A percentile compares a stretch with the other conserved stretches of the same genome.
Conservation (phyloP, 2,329 filamentous ascomycete species). For the Metarhizium rileyi region DNA sequence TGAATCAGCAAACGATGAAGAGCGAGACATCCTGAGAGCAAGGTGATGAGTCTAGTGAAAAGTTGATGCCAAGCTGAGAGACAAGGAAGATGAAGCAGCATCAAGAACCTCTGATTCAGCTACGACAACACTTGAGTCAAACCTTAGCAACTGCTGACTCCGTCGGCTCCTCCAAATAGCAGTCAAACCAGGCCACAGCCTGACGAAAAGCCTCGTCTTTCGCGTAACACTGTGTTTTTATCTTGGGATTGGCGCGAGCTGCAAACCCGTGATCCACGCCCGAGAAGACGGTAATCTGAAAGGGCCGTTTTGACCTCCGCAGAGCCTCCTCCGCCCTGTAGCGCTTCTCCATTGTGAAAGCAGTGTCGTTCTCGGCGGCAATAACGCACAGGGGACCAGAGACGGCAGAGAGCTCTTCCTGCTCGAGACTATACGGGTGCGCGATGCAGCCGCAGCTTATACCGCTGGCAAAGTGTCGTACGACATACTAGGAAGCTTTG, state of each 20-base stretch:
- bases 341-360: constrained; percentile 47
- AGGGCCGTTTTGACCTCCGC: constrained; percentile 40
- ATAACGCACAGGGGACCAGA: constrained; percentile 49
- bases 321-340: constrained; percentile 50
- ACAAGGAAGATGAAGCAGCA: too few relatives aligned
- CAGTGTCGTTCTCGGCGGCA: constrained; percentile 50
- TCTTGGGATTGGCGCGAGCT: constrained; percentile 50
- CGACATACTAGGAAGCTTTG: constrained; percentile 44
- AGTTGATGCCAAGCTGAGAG: too few relatives aligned
- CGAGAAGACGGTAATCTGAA: constrained; percentile 62
- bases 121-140: too few relatives aligned
- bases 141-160: too few relatives aligned
- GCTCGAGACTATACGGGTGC: constrained; percentile 52
- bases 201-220: constrained; percentile 74
- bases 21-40: too few relatives aligned
- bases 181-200: constrained; percentile 66
- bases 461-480: constrained; percentile 49
- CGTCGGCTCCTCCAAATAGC: too few relatives aligned
- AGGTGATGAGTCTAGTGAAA: too few relatives aligned
- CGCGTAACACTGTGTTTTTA: constrained; percentile 50
- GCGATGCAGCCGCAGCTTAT: constrained; percentile 53
- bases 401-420: constrained; percentile 48
- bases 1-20: too few relatives aligned
- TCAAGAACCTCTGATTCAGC: too few relatives aligned
- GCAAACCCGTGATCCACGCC: constrained; percentile 65